Base-by-base conservation (phyloP, 192 early-diverging fungal species). In the Podila epicladia region DNA sequence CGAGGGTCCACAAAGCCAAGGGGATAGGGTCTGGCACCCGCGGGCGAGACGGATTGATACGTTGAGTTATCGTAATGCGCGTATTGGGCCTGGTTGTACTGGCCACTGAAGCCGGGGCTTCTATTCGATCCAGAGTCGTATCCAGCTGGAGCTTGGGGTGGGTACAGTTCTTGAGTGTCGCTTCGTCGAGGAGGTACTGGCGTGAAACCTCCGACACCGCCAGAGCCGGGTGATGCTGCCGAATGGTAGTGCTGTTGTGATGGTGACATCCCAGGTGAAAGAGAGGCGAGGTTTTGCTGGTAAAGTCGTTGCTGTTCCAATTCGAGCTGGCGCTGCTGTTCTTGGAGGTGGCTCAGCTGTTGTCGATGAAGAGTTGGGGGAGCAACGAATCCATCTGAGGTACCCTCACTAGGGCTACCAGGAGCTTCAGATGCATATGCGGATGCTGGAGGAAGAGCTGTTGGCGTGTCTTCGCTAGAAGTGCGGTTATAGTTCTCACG, bases 271-370 rank as follows among this genome's bases (percentile, higher is more conserved):
- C 41, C 70, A 0, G 60, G 69, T 41, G 76, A 79, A 26, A 72
- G 68, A 9, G 76, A 71, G n/a, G 76, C 64, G 0, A 79, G 48
- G 45, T 68, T 79, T 29, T 79, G 76, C 32, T 79, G 76, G 37
- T 72, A 79, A 1, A 79, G 41, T 9, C 76, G 69, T n/a, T 79
- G 76, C 37, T 79, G 76, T n/a, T 79, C 76, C 22, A 58, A 41
- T 9, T 79, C 76, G 20, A 79, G 70, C 28, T 53, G 57, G 8
- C 76, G 76, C 37, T 79, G 69, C 60, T 72, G 76, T 31, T 79
- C 76, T 9, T 79, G 76, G 49, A 79, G 62, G 1, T 60, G 76
- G 31, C 17, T 68, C 9, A 69, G 1, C 58, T 72, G 76, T 22
- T 79, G 38, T 5, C 32, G 38, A 31, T 72, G 50, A 9, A 24